Base-by-base conservation (phyloP, 176 grass and related monocot species). In the Pontederia paniculata region DNA sequence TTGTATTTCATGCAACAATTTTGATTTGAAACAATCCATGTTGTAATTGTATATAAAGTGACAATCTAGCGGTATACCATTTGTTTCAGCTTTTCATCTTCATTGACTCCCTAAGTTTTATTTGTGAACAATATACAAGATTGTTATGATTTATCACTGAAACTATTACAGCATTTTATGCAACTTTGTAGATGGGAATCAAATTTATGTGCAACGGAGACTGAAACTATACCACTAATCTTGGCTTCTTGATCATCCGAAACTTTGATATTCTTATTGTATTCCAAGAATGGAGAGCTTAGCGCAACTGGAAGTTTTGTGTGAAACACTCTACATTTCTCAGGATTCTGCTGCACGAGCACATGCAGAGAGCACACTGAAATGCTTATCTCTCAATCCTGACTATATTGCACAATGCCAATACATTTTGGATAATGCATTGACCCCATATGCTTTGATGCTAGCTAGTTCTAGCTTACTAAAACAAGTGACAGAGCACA, bases 341-440 rank as follows among this genome's bases (percentile, higher is more conserved):
- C 85, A 80, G 77, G 83, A 98, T 56, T 98, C 94, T 0, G 83
- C 74, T 61, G 94, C 91, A 80, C 72, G 94, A 70, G 94, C 83
- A 49, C 87, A 84, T 75, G 94, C 83, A 72, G 94, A 84, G 78
- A 88, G 73, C 71, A 89, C 94, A 67, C 75, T 98, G 69, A 98
- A 98, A 80, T 98, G 87, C 72, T 98, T 98, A 77, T 98, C 94
- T 66, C 83, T 87, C 73, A 98, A 93, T 78, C 81, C 83, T 65
- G 94, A 93, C 66, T 98, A 98, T 72, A 98, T 98, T 82, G 73
- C 73, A 16, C 94, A 98, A 57, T 98, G 94, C 70, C 94, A 98
- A 73, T 98, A 93, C 76, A 98, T 98, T 88, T 81, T 98, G 77
- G 94, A 98, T 69, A 98, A 98, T 82, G 94, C 94, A 44, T 82